A percentile compares a stretch with the other conserved stretches of the same genome.
Conservation (phyloP, 345 rosid species). For the Litchi chinensis region DNA sequence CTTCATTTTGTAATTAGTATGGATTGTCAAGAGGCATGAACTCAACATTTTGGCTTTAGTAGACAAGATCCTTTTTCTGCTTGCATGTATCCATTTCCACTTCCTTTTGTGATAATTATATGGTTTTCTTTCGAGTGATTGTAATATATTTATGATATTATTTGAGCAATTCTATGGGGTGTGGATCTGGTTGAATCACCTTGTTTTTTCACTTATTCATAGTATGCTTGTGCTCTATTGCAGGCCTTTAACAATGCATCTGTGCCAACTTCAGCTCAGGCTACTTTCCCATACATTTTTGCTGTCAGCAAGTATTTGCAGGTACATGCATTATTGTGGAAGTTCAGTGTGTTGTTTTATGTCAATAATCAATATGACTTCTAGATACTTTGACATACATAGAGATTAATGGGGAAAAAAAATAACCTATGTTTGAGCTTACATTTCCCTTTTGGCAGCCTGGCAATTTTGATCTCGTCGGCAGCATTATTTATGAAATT, state of each 20-base stretch:
- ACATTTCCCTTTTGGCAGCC: constrained; percentile 44
- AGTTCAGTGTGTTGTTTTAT: neutral
- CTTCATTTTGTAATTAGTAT: neutral
- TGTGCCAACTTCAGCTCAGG: constrained; percentile 68
- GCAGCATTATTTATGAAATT: constrained; percentile 71
- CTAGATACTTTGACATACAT: neutral
- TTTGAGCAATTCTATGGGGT: neutral
- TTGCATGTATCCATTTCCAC: neutral
- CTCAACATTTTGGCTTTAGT: neutral
- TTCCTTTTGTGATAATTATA: neutral
- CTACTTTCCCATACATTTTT: constrained; percentile 82
- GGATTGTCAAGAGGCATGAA: neutral
- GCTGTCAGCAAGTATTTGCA: constrained; percentile 85
- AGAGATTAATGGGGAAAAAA: neutral
- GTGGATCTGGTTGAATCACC: neutral
- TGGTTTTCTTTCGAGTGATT: neutral
- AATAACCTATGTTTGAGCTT: neutral
- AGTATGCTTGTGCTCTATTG: constrained; percentile 23
- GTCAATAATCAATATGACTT: neutral
- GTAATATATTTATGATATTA: too few relatives aligned
- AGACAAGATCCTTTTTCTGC: neutral
- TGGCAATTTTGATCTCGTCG: constrained; percentile 92
- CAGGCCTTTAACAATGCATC: constrained; percentile 86
- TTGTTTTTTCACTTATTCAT: neutral
- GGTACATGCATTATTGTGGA: constrained; percentile 40